A percentile compares a stretch with the other conserved stretches of the same genome.
Evolutionary conservation across 371 early-diverging fungal genomes (phyloP).

Genomic region (Lichtheimia ramosa): DNA sequence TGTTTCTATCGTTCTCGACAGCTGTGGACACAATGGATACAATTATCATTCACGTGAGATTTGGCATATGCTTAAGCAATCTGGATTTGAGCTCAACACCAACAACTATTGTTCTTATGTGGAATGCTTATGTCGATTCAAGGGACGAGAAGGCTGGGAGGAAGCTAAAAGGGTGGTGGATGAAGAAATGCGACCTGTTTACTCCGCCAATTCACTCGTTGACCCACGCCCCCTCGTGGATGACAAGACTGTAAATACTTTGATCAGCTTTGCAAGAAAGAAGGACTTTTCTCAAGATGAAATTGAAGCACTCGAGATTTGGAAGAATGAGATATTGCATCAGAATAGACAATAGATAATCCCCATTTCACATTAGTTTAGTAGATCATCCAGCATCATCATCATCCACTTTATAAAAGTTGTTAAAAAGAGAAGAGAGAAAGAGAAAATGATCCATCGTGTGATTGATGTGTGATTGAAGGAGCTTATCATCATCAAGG

Average conservation of each 20-base stretch:
- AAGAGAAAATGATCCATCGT: not conserved
- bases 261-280: conserved; percentile 42
- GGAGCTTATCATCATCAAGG: conserved; percentile 1
- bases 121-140: conserved; percentile 40
- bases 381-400: no score
- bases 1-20: conserved; percentile 21
- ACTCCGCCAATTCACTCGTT: not conserved
- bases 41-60: conserved; percentile 23
- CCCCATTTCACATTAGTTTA: not conserved
- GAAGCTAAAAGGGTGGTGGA: conserved; percentile 19
- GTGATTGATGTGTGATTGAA: not conserved
- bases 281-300: conserved; percentile 21
- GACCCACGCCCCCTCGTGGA: conserved; percentile 21
- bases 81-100: conserved; percentile 26
- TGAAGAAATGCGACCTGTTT: conserved; percentile 27
- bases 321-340: conserved; percentile 16
- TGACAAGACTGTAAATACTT: conserved; percentile 42
- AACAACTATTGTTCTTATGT: conserved; percentile 49
- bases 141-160: conserved; percentile 31
- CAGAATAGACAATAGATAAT: conserved; percentile 3
- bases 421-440: not conserved
- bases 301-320: conserved; percentile 21
- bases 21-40: conserved; percentile 31
- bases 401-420: not conserved
- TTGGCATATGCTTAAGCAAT: conserved; percentile 26